Evolutionary conservation across 768 basidiomycete genomes (phyloP), one percentile per base, ranked within the genome.

Genomic region (Cytidiella melzeri): DNA sequence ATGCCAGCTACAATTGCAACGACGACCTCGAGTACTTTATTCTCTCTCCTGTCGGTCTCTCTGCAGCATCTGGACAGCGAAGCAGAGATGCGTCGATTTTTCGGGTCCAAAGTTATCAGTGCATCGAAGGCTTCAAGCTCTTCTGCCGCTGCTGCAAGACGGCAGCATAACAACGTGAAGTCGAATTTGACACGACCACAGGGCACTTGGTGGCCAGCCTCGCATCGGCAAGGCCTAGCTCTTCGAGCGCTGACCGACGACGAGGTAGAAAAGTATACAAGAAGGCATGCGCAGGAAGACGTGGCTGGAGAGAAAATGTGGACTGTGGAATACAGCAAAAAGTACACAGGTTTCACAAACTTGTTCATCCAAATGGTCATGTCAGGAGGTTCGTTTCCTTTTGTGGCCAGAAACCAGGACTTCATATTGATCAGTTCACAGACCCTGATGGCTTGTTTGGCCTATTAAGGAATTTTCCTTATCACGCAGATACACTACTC

Each of bases 401-500:
- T n/a, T 26, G 28, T 0, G 4, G 2, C 26, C 34, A 15, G 11
- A 27, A 38, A 10, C 24, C 15, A 25, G 6, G 4, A 9, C 21
- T 12, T 26, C 5, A 19, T 38, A 11, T 44, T 36, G 9, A 5
- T 26, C 36, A 1, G 5, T 25, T 0, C 18, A 4, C 43, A 90
- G 89, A 92, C 60, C 89, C 88, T 1, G 80, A 89, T 51, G 79
- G 80, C 2, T 77, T 99, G 40, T 86, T 81, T 67, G 76, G 80
- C 18, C 71, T 97, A 6, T 60, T 95, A n/a, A 74, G 80, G 21
- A 78, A 76, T 36, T 76, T 85, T 47, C 92, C 91, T 0, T 97
- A 92, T 81, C 96, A 98, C 57, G 88, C 84, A 1, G 95, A 98
- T 64, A 94, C 94, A 0, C 71, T 95, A 1, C 73, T 95, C 2